Percentiles rank a stretch among this genome's conserved stretches.
These are phyloP conservation scores for Gardenia jasminoides DNA, from an alignment of 257 asterid genomes.

Conservation along the genomic window DNA sequence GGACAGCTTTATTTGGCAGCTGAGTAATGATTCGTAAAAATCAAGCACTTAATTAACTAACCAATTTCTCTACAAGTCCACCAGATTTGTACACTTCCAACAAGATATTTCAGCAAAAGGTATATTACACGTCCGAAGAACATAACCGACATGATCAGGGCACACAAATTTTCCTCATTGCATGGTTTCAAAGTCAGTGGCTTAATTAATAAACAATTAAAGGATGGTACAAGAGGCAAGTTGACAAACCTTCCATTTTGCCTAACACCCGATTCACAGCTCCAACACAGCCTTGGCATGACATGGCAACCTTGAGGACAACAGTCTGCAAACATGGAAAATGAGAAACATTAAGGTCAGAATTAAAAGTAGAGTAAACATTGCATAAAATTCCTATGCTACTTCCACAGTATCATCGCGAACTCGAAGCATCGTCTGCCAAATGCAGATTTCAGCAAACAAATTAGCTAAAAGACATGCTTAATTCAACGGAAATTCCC, in stretches of 20 bases:
- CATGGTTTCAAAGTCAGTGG: too few species aligned
- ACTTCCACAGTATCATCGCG: neutral
- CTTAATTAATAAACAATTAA: neutral
- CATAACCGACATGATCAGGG: too few species aligned
- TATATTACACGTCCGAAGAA: neutral
- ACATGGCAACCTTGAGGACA: slow-evolving; percentile 89
- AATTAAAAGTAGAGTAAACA: neutral
- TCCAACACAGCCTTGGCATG: slow-evolving; percentile 91
- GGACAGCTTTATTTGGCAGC: neutral
- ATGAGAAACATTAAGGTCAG: neutral
- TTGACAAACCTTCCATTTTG: slow-evolving; percentile 71
- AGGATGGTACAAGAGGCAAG: neutral
- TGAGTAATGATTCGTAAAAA: neutral
- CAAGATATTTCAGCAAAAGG: neutral
- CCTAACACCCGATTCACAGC: slow-evolving; percentile 88
- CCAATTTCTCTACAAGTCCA: neutral
- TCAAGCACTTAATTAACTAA: neutral
- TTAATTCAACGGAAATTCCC: too few species aligned
- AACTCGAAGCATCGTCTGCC: neutral
- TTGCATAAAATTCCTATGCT: too few species aligned
- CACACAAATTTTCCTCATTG: neutral
- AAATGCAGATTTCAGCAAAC: neutral
- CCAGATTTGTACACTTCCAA: neutral
- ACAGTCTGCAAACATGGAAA: slow-evolving; percentile 60
- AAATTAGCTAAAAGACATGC: too few species aligned